A percentile compares a stretch with the other conserved stretches of the same genome.
Evolutionary conservation across 2,329 filamentous ascomycete genomes (phyloP).

Genomic region (Dothistroma pini): DNA sequence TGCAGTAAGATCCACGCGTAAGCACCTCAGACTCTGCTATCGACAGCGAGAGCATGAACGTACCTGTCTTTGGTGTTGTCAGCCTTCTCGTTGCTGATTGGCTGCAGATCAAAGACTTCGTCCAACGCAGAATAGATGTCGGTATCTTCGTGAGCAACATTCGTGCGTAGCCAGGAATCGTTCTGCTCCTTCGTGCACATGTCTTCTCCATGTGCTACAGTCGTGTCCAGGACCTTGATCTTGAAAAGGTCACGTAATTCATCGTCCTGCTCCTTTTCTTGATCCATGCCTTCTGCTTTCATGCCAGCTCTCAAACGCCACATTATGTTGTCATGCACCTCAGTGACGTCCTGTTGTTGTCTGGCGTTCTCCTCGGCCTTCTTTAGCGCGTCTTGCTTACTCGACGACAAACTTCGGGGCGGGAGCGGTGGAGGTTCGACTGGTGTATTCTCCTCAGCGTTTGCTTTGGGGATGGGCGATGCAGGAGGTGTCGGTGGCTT

Average conservation of each 20-base stretch:
- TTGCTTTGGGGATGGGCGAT: conserved; percentile 31
- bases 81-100: conserved; percentile 54
- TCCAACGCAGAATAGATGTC: conserved; percentile 83
- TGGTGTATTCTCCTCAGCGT: conserved; percentile 35
- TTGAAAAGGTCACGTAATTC: conserved; percentile 31
- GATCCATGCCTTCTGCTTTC: conserved; percentile 60
- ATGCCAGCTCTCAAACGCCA: conserved; percentile 90
- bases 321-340: conserved; percentile 90
- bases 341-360: conserved; percentile 85
- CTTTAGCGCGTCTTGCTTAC: conserved; percentile 35
- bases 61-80: conserved; percentile 52
- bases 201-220: conserved; percentile 18
- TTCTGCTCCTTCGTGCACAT: conserved; percentile 16
- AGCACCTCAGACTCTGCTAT: background rate
- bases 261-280: conserved; percentile 73
- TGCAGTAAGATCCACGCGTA: background rate
- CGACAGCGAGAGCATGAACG: conserved; percentile 28
- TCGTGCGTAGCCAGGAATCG: conserved; percentile 62
- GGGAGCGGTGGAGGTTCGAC: conserved; percentile 53
- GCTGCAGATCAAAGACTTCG: conserved; percentile 76
- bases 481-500: conserved; percentile 30
- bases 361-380: conserved; percentile 56
- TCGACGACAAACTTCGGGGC: conserved; percentile 28
- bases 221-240: conserved; percentile 23
- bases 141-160: conserved; percentile 55